phyloP scores from a whole-genome alignment of 2,329 filamentous ascomycete species.

The Fusarium sp. region DNA sequence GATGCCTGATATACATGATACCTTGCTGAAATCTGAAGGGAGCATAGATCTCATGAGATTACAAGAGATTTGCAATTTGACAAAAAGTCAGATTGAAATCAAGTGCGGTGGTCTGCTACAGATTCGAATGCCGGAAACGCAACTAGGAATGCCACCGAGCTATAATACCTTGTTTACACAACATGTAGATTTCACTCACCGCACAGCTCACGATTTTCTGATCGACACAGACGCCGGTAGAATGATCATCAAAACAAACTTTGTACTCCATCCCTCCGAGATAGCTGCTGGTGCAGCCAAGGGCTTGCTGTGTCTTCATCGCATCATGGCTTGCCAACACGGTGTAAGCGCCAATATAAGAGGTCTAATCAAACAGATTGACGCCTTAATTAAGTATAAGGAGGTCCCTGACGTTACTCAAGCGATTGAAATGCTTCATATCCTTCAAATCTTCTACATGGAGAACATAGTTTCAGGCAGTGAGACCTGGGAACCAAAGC shows the following conservation, averaged over 20 bases:
- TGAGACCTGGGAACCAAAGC: fast-evolving
- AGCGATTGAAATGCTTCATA: fast-evolving
- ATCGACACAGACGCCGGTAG: neutral
- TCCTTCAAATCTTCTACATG: neutral
- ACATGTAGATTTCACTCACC: fast-evolving
- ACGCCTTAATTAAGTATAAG: too few relatives aligned
- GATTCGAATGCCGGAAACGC: fast-evolving
- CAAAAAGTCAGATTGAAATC: fast-evolving
- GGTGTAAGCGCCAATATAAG: fast-evolving
- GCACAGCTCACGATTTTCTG: neutral
- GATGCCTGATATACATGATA: fast-evolving
- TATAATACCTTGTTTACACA: fast-evolving
- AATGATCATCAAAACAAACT: fast-evolving
- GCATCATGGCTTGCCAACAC: neutral
- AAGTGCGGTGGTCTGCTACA: neutral
- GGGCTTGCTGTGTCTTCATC: fast-evolving
- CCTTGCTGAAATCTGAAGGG: fast-evolving
- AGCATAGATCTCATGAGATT: fast-evolving
- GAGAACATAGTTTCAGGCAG: fast-evolving
- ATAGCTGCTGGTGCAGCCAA: fast-evolving
- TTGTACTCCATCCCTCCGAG: fast-evolving
- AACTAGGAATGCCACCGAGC: fast-evolving
- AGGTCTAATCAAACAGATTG: fast-evolving
- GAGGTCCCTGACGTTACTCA: neutral
- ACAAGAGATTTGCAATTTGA: fast-evolving